Evolutionary conservation across 2,329 filamentous ascomycete genomes (phyloP), one percentile per base, ranked within the genome.

Genomic region (Microsporum ferrugineum): DNA sequence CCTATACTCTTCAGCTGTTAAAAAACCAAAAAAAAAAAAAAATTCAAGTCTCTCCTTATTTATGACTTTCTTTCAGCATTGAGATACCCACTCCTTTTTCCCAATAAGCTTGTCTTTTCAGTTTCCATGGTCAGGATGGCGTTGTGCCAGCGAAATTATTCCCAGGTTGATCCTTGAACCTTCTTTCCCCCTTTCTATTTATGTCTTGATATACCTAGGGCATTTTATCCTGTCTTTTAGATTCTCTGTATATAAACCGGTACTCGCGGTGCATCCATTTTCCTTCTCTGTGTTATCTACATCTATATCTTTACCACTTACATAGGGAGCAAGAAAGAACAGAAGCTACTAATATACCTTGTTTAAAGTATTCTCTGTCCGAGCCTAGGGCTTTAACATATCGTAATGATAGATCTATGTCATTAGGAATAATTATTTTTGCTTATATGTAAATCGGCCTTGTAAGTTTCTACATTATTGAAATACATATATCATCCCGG

Each of bases 401-500:
- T 23, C 17, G 17, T 23, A 23, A 23, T 23, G 17, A 23, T 1
- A 23, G 17, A 23, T 23, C 17, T 23, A 23, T 23, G 17, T 23
- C 17, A 23, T 23, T 23, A 23, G 17, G 1, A 23, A 23, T 23
- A 14, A 17, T 43, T n/a, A 23, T 43, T n/a, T 4, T n/a, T 23
- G 5, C n/a, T 2, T 43, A n/a, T 41, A 47, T 29, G 17, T 47
- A 47, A 12, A 51, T 29, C 3, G 5, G 27, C 10, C 6, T 6
- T 23, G 14, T 5, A n/a, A n/a, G 12, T 12, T 51, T n/a, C 45
- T 51, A 51, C 45, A 29, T 72, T 71, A 86, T 71, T 83, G 82
- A 71, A 84, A 95, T 59, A 96, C 86, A 79, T 94, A 95, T 53
- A 97, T 85, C 71, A 92, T 86, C 0, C 94, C 94, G 43, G 87